Base-by-base conservation (phyloP, 1,139 yeast species). In the Geotrichum australiense region DNA sequence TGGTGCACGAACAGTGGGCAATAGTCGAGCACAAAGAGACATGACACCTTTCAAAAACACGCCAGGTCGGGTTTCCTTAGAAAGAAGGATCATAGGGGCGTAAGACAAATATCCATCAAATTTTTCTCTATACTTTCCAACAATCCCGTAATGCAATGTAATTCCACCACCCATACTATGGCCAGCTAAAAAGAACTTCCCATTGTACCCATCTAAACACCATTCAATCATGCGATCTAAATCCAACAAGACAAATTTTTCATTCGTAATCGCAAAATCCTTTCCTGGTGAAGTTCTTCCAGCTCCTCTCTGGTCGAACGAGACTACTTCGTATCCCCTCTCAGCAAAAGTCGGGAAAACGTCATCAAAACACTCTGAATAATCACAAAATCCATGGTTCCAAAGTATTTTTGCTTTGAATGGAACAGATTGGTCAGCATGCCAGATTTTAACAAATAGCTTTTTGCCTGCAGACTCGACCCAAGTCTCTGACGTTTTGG, bases 81-180 rank as follows among this genome's bases (percentile, higher is more conserved):
- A 83, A 41, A 82, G 64, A 25, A 62, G 56, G 29, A 87, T 66
- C 55, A 81, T 68, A 0, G 97, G 96, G 1, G 82, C 89, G 26
- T 74, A 66, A 2, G 74, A 76, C 36, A 78, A 64, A 46, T 74
- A 73, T 0, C 80, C 81, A 37, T 68, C 65, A 39, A 89, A 53
- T 20, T 68, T 55, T 27, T 76, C 72, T 37, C 69, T 68, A 58
- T 74, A 56, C 49, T 68, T 73, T 3, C 96, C 96, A 36, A 66
- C 64, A 41, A 80, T 71, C 12, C 78, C 83, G 59, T 89, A 89
- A 61, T 80, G 84, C 48, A 87, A 67, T 0, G 69, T 66, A 41
- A 86, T 78, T 0, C 84, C 95, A 16, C 96, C 96, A 37, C 98
- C 43, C 96, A 91, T 87, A n/a, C 94, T 84, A 57, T 84, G 94